A percentile compares a stretch with the other conserved stretches of the same genome.
phyloP scores from a whole-genome alignment of 805 yeast genomes.

The Zygosaccharomyces gambellarensis region DNA sequence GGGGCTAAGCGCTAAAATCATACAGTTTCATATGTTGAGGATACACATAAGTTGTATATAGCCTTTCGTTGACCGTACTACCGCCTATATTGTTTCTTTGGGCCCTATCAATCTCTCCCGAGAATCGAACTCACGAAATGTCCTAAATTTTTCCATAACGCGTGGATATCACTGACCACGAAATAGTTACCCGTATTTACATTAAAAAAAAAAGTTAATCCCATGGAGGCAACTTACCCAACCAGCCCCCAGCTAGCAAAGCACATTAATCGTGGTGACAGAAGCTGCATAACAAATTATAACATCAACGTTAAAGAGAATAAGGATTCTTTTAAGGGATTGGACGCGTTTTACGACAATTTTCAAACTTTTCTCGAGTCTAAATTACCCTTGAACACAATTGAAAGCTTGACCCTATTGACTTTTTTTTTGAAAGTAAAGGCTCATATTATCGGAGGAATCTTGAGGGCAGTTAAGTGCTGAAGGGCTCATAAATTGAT shows the following conservation, averaged over 20 bases:
- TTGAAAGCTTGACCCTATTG: not conserved
- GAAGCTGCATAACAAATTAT: slow-evolving; percentile 10
- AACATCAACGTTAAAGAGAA: not conserved
- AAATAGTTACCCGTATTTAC: not conserved
- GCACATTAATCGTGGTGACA: not conserved
- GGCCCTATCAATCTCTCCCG: too few species aligned
- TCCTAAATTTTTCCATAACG: not conserved
- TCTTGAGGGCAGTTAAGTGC: not conserved
- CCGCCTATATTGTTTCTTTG: too few species aligned
- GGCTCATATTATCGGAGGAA: not conserved
- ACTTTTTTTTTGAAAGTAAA: not conserved
- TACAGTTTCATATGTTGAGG: too few species aligned
- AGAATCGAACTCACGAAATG: not conserved
- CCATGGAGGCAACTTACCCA: not conserved
- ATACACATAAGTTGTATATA: too few species aligned
- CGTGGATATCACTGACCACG: not conserved
- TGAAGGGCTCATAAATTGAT: not conserved
- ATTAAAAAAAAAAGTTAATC: not conserved
- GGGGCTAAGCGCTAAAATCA: too few species aligned
- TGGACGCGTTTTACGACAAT: not conserved
- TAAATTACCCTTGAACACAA: not conserved
- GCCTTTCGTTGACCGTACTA: too few species aligned
- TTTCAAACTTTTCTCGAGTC: not conserved
- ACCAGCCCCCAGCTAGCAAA: not conserved
- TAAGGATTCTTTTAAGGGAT: not conserved